Conservation (phyloP, 78 protist species). For the Neovahlkampfia damariscottae region DNA sequence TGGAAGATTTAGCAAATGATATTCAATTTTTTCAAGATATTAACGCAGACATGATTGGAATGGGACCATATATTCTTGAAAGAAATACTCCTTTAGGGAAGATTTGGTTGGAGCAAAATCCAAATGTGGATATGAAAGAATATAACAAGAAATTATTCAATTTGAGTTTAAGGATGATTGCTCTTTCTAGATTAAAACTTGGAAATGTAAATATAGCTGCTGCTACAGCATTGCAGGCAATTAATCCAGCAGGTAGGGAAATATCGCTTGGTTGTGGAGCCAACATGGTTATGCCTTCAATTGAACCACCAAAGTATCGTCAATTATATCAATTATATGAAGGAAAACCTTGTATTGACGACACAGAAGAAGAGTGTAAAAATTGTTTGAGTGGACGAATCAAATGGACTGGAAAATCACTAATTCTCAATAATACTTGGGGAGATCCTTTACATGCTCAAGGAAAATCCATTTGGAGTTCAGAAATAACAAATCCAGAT, state of each 20-base stretch:
- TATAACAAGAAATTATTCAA: no score
- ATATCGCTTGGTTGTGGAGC: not conserved
- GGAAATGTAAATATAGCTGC: constrained; percentile 16
- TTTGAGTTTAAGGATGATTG: no score
- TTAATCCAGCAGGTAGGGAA: constrained; percentile 11
- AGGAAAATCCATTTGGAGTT: no score
- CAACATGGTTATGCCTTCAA: constrained; percentile 30
- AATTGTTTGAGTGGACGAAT: no score
- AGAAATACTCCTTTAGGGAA: constrained; percentile 16
- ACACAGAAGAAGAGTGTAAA: no score
- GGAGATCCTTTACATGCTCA: no score
- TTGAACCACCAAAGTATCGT: constrained; percentile 17
- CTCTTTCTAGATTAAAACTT: not conserved
- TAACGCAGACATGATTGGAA: constrained; percentile 26
- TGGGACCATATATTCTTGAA: constrained; percentile 28
- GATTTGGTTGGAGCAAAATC: not conserved
- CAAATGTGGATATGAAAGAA: not conserved
- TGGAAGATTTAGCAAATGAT: constrained; percentile 20
- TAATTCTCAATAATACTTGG: no score
- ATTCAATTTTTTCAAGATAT: constrained; percentile 3
- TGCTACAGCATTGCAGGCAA: constrained; percentile 26
- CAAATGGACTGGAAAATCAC: no score
- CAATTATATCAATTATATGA: constrained; percentile 22
- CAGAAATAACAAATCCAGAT: no score
- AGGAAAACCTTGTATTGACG: no score